Base-by-base conservation (phyloP, 495 filamentous ascomycete species). In the Aspergillus bertholletiae region DNA sequence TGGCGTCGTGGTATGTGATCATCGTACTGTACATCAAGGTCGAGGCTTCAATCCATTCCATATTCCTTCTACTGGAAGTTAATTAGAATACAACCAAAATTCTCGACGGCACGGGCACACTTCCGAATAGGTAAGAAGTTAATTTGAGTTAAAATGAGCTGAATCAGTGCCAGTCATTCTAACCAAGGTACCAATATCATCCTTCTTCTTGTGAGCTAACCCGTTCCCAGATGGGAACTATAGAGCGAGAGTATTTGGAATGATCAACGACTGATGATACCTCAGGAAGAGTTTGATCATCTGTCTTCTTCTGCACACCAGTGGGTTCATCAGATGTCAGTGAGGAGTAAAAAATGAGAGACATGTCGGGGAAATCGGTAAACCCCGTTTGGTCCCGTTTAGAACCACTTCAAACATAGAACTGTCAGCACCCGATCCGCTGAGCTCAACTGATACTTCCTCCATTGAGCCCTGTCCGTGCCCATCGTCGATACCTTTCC, bases 1-100 rank as follows among this genome's bases (percentile, higher is more conserved):
- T 61, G 54, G 58, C 46, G 58, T 51, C 18, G 24, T 39, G 17
- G 26, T 18, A 41, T 32, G 46, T 49, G 32, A 34, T 35, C 39
- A 13, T 35, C 3, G n/a, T n/a, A n/a, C n/a, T n/a, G n/a, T n/a
- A n/a, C n/a, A n/a, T n/a, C n/a, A 17, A 32, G 24, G 35, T 39
- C 35, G n/a, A 46, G 39, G 24, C 45, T 30, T 47, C 39, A 37
- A 15, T 37, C 34, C 34, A 37, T 37, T 37, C 34, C 34, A 37
- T 37, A 37, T n/a, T 37, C 13, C 34, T 37, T 37, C 34, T 37
- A 37, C 34, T n/a, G 13, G 34, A 37, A 37, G 9, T 37, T 37
- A 37, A 37, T 37, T 37, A 11, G 2, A n/a, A 11, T n/a, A 15
- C 1, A 15, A n/a, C 13, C 11, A 34, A 15, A 15, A 37, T 15